These are phyloP conservation scores for Aureobasidium sp. DNA, from an alignment of 2,329 filamentous ascomycete species.

Conservation along the genomic window DNA sequence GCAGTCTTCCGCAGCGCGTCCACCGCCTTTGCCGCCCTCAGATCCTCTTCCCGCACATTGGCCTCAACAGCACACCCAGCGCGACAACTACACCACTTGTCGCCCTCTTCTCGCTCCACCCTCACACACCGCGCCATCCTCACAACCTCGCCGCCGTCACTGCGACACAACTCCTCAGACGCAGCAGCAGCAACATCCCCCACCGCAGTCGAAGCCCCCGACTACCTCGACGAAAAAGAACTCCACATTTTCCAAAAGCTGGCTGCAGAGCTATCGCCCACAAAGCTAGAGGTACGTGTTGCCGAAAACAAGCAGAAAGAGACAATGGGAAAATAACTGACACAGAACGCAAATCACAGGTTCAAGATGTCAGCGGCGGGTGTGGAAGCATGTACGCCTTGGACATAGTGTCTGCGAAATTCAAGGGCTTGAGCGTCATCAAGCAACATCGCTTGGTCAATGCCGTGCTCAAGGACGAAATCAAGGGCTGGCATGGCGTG, in stretches of 20 bases:
- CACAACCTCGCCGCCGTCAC: not conserved
- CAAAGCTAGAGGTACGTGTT: conserved; percentile 38
- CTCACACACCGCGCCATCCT: not conserved
- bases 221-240: conserved; percentile 42
- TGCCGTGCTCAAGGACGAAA: conserved; percentile 62
- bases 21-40: not conserved
- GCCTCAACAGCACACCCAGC: not conserved
- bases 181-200: not conserved
- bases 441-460: conserved; percentile 83
- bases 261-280: conserved; percentile 35
- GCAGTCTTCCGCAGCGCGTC: not conserved
- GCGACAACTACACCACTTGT: not conserved
- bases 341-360: conserved; percentile 35
- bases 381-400: conserved; percentile 86
- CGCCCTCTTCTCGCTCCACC: not conserved
- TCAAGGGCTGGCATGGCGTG: conserved; percentile 77
- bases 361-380: conserved; percentile 75
- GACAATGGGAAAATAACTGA: not conserved
- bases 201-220: conserved; percentile 33
- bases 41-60: conserved; percentile 1
- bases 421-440: conserved; percentile 63
- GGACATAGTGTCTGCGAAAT: conserved; percentile 64
- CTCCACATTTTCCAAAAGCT: conserved; percentile 43
- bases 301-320: not conserved
- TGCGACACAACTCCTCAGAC: conserved; percentile 2